Evolutionary conservation across 1,284 basidiomycete genomes (phyloP).

Genomic region (Marasmius fiardii): DNA sequence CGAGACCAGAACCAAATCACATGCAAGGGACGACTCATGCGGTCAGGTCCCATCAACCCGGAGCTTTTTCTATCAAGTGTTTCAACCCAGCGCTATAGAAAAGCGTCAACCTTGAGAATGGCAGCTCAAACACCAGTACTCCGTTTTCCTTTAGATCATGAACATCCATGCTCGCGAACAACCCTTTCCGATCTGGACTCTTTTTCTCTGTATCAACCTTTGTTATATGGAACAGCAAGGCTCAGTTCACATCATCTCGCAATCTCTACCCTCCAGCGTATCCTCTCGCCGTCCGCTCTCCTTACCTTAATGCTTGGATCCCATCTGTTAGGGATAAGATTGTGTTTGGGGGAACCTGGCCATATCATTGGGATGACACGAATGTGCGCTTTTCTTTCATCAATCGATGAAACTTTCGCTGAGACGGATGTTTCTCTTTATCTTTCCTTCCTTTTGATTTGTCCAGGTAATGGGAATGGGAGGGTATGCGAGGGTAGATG

Average conservation of each 20-base stretch:
- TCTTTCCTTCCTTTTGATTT: background rate
- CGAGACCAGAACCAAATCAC: no score
- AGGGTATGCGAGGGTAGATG: slow-evolving; percentile 10
- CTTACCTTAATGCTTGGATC: slow-evolving; percentile 33
- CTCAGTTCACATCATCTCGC: slow-evolving; percentile 2
- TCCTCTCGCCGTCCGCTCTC: no score
- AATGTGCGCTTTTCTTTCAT: background rate
- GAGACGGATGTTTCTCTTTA: no score
- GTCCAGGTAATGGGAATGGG: background rate
- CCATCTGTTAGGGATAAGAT: background rate
- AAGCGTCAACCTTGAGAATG: no score
- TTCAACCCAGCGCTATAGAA: no score
- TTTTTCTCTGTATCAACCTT: background rate
- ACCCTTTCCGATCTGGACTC: no score
- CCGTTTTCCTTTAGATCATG: no score
- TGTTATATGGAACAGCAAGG: slow-evolving; percentile 6
- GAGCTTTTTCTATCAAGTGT: no score
- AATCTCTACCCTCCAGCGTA: slow-evolving; percentile 10
- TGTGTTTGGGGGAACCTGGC: background rate
- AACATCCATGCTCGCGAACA: no score
- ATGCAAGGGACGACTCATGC: no score
- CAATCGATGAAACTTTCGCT: background rate
- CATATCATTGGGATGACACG: background rate
- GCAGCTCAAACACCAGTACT: no score
- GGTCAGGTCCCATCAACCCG: no score